Evolutionary conservation across 2,329 filamentous ascomycete species (phyloP), one percentile per base, ranked within the genome.

Genomic region (Pseudogymnoascus sp.): DNA sequence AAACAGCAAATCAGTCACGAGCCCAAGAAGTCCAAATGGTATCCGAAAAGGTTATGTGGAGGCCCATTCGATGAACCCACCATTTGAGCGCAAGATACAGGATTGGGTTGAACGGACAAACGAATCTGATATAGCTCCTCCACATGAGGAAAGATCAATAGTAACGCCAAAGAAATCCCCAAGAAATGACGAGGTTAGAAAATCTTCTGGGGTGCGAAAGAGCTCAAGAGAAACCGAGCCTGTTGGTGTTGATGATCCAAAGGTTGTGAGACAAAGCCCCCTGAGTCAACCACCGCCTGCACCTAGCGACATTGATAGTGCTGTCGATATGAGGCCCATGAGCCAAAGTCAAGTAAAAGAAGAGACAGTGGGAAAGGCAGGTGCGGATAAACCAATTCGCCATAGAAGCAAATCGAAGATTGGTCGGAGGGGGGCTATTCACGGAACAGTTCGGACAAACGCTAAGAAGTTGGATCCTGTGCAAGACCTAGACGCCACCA

Each of bases 41-140:
- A 33, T 54, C 35, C 26, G 47, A 0, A 84, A 82, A 67, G 78
- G 84, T 63, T 86, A 86, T 64, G 70, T 84, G 11, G 75, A 79
- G 62, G 76, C 76, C 17, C 80, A 81, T 0, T 76, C 78, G 5
- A 74, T 76, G 39, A 85, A 84, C 66, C 82, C 83, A 1, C 73
- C 81, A 0, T 76, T 84, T 5, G 77, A 82, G 50, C 81, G 75
- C 66, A 87, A 86, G 70, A 81, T 87, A 64, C 79, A 81, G 65
- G 81, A 84, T 57, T 87, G 84, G 85, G 84, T 82, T 0, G 66
- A 67, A 47, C 65, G 68, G 24, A 54, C 47, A 33, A 54, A 33
- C 5, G 29, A 54, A 17, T 54, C 47, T 8, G 47, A 54, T 54
- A 33, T 54, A 54, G 5, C 47, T 21, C 21, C 21, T 21, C n/a